These are phyloP conservation scores for Sporothrix inflata DNA, from an alignment of 2,329 filamentous ascomycete species.

Conservation along the genomic window DNA sequence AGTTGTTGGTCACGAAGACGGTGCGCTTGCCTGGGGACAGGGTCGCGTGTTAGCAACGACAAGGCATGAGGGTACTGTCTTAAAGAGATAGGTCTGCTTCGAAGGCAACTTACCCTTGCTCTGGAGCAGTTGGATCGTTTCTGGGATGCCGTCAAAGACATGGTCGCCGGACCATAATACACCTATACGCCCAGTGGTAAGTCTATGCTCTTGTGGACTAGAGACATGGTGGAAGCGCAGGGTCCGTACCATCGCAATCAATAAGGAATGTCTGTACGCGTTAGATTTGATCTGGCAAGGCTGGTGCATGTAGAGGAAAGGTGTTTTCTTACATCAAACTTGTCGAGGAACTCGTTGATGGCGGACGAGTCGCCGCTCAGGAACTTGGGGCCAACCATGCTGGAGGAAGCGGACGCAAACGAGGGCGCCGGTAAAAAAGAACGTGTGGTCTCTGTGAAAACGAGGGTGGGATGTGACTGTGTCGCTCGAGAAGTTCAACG, in stretches of 20 bases:
- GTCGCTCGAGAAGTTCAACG: neutral
- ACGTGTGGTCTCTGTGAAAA: neutral
- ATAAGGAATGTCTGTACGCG: slow-evolving; percentile 80
- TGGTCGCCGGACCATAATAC: slow-evolving; percentile 97
- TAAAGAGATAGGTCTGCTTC: no score
- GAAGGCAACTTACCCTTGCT: slow-evolving; percentile 64
- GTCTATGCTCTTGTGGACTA: neutral
- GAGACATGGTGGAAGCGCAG: no score
- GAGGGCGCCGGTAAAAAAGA: neutral
- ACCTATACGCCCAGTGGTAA: slow-evolving; percentile 56
- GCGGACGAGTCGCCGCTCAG: slow-evolving; percentile 78
- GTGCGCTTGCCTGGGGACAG: slow-evolving; percentile 73
- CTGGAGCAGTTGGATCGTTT: slow-evolving; percentile 82
- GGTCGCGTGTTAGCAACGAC: neutral
- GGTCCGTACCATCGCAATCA: slow-evolving; percentile 85
- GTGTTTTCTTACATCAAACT: slow-evolving; percentile 76
- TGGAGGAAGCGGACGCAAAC: neutral
- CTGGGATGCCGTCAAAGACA: slow-evolving; percentile 80
- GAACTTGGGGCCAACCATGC: slow-evolving; percentile 53
- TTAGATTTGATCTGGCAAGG: slow-evolving; percentile 1
- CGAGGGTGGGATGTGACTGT: neutral
- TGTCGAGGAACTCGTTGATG: slow-evolving; percentile 81
- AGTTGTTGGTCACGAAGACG: slow-evolving; percentile 98
- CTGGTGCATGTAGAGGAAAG: no score
- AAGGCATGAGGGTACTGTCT: no score